Evolutionary conservation across 2,329 filamentous ascomycete genomes (phyloP).

Genomic region (Ceratocystis diversiconidia): DNA sequence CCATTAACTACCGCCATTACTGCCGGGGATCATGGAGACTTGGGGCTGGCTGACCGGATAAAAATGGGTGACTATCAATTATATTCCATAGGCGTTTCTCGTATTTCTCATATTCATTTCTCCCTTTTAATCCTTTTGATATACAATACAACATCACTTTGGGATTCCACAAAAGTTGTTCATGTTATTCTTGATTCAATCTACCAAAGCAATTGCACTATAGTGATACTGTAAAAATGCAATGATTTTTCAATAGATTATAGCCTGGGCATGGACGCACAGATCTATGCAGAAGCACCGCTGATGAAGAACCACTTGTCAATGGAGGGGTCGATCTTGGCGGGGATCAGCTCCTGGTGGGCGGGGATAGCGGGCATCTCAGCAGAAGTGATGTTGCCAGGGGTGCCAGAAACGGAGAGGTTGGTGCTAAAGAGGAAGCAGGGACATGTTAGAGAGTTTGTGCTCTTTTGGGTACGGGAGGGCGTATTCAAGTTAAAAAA

Average conservation of each 20-base stretch:
- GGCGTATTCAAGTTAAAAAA: background rate
- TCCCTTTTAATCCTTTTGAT: background rate
- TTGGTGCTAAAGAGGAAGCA: conserved; percentile 52
- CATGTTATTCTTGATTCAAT: background rate
- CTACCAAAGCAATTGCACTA: conserved; percentile 19
- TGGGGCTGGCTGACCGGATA: background rate
- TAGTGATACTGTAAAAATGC: conserved; percentile 15
- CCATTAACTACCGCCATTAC: background rate
- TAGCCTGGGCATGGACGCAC: conserved; percentile 7
- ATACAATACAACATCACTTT: background rate
- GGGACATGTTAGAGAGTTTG: conserved; percentile 23
- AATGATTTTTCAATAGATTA: conserved; percentile 22
- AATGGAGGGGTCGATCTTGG: conserved; percentile 86
- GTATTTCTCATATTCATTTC: too few species aligned
- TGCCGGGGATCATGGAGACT: background rate
- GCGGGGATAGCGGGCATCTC: conserved; percentile 64
- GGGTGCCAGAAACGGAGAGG: conserved; percentile 58
- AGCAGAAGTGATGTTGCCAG: conserved; percentile 52
- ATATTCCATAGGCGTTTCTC: background rate
- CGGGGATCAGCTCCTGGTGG: conserved; percentile 66
- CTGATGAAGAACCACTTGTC: conserved; percentile 99
- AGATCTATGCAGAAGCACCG: conserved; percentile 65
- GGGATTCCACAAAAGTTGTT: background rate
- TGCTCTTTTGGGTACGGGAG: background rate
- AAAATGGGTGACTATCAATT: background rate